phyloP scores from a whole-genome alignment of 2,329 filamentous ascomycete genomes.

The Trichoderma sp. region DNA sequence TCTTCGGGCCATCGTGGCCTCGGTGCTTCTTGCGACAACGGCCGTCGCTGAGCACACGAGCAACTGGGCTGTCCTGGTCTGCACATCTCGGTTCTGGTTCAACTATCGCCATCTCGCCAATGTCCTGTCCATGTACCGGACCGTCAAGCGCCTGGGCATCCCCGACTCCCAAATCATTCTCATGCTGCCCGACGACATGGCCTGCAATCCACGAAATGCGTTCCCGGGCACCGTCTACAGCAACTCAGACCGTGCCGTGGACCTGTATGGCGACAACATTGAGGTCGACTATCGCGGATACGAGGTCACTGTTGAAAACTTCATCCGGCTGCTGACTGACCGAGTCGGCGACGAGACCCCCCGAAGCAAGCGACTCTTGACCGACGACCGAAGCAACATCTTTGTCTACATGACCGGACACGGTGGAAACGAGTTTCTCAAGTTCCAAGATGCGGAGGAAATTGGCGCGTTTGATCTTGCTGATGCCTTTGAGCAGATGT shows the following conservation, averaged over 20 bases:
- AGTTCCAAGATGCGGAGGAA: slow-evolving; percentile 98
- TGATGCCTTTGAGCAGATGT: slow-evolving; percentile 99
- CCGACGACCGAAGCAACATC: slow-evolving; percentile 94
- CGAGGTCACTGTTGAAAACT: slow-evolving; percentile 98
- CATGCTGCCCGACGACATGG: slow-evolving; percentile 99
- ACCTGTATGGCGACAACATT: slow-evolving; percentile 97
- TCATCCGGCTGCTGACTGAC: slow-evolving; percentile 93
- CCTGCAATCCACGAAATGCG: slow-evolving; percentile 96
- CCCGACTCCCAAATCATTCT: slow-evolving; percentile 99
- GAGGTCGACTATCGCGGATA: slow-evolving; percentile 98
- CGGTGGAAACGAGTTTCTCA: slow-evolving; percentile 95
- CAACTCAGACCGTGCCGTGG: slow-evolving; percentile 92
- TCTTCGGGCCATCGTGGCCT: slow-evolving; percentile 54
- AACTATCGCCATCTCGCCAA: slow-evolving; percentile 99
- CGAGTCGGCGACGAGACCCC: slow-evolving; percentile 94
- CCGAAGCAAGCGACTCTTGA: slow-evolving; percentile 88
- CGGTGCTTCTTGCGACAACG: slow-evolving; percentile 51
- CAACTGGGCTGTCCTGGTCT: slow-evolving; percentile 99
- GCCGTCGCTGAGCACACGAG: slow-evolving; percentile 81
- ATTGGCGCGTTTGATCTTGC: slow-evolving; percentile 95
- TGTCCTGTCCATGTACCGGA: slow-evolving; percentile 95
- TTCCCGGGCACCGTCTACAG: slow-evolving; percentile 98
- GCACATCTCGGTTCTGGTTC: slow-evolving; percentile 99
- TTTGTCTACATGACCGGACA: slow-evolving; percentile 99
- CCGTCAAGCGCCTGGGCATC: slow-evolving; percentile 95